Conservation (phyloP, 2,329 filamentous ascomycete species). For the Juglanconis oblonga region DNA sequence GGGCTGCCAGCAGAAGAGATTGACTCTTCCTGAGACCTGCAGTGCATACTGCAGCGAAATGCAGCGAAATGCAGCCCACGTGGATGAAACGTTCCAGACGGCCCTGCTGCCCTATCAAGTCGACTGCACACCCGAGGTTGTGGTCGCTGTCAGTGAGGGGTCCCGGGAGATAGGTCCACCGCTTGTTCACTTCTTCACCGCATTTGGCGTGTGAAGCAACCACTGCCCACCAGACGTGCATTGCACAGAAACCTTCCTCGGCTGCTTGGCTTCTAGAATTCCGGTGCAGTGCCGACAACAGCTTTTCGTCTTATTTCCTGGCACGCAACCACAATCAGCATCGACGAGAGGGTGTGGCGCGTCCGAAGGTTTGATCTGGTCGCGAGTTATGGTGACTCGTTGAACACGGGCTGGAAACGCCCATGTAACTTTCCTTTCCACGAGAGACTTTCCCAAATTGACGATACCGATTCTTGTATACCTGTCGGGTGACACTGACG, state of each 20-base stretch:
- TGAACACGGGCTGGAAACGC: too few relatives aligned
- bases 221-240: background rate
- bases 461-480: too few relatives aligned
- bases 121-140: conserved; percentile 5
- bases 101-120: background rate
- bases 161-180: background rate
- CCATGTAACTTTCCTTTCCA: too few relatives aligned
- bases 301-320: too few relatives aligned
- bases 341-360: too few relatives aligned
- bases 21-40: background rate
- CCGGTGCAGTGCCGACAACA: too few relatives aligned
- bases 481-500: too few relatives aligned
- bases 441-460: too few relatives aligned
- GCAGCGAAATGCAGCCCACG: background rate
- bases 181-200: conserved; percentile 7
- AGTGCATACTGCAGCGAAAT: background rate
- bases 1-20: too few relatives aligned
- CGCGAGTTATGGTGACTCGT: too few relatives aligned
- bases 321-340: too few relatives aligned
- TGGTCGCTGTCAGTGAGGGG: conserved; percentile 7
- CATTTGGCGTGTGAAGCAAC: background rate
- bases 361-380: too few relatives aligned
- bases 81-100: background rate
- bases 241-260: background rate
- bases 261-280: background rate